A percentile compares a stretch with the other conserved stretches of the same genome.
Evolutionary conservation across 768 basidiomycete species (phyloP).

Genomic region (Leccinum disarticulatum): DNA sequence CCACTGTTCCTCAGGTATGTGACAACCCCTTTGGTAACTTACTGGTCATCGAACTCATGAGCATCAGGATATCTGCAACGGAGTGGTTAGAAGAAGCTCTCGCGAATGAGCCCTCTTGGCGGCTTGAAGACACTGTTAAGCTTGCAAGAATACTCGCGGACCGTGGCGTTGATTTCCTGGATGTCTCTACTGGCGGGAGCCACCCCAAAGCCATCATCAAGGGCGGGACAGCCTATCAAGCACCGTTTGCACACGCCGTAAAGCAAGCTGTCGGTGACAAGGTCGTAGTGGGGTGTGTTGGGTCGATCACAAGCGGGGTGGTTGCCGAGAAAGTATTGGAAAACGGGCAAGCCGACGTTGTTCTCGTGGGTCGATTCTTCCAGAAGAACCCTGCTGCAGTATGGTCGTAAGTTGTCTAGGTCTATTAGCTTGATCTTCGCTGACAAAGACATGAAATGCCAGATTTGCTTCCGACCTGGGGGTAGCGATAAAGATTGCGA

Average conservation of each 20-base stretch:
- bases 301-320: constrained; percentile 34
- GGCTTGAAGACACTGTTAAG: constrained; percentile 62
- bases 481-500: constrained; percentile 43
- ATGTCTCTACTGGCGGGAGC: constrained; percentile 68
- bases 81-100: constrained; percentile 68
- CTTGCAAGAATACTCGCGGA: constrained; percentile 58
- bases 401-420: constrained; percentile 31
- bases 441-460: background rate
- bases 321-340: constrained; percentile 47
- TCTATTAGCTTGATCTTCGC: background rate
- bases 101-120: constrained; percentile 65
- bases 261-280: constrained; percentile 45
- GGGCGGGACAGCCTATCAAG: constrained; percentile 45
- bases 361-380: constrained; percentile 55
- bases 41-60: background rate
- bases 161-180: constrained; percentile 73
- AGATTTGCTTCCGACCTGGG: constrained; percentile 57
- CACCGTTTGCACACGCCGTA: constrained; percentile 54
- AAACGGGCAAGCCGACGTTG: constrained; percentile 43
- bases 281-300: constrained; percentile 33
- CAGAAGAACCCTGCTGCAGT: constrained; percentile 57
- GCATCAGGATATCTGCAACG: constrained; percentile 55
- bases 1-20: constrained; percentile 70
- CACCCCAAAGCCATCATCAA: constrained; percentile 37
- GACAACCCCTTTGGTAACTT: background rate